Conservation (phyloP, 331 rosid genomes). For the Malus hybrid region DNA sequence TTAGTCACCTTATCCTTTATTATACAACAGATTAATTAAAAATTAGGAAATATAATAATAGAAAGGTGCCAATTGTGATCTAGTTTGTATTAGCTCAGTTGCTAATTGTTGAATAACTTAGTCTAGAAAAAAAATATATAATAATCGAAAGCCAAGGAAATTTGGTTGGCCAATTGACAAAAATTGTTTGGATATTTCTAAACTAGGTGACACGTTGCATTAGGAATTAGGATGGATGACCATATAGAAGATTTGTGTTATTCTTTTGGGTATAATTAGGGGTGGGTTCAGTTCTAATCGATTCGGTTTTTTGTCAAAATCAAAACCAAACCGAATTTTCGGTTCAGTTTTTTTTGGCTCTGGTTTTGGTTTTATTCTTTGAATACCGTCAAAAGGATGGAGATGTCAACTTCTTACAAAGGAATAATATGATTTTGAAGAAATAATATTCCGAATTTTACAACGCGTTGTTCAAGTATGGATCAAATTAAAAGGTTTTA, state of each 20-base stretch:
- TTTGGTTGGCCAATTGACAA: neutral
- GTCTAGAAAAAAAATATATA: neutral
- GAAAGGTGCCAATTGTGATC: constrained; percentile 6
- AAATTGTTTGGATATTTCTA: neutral
- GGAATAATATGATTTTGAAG: too few relatives aligned
- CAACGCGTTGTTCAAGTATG: too few relatives aligned
- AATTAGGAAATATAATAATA: neutral
- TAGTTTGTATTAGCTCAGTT: neutral
- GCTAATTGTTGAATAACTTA: neutral
- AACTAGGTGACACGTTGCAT: neutral
- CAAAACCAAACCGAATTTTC: too few relatives aligned
- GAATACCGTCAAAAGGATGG: too few relatives aligned
- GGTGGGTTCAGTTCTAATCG: too few relatives aligned
- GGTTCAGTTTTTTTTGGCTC: too few relatives aligned
- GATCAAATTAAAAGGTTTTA: too few relatives aligned
- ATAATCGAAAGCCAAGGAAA: neutral
- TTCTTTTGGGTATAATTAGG: neutral
- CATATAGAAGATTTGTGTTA: neutral
- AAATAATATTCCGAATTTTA: too few relatives aligned
- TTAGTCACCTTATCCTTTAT: constrained; percentile 11
- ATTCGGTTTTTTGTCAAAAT: too few relatives aligned
- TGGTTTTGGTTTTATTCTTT: too few relatives aligned
- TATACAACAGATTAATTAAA: neutral
- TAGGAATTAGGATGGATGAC: neutral
- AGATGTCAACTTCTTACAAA: too few relatives aligned